Evolutionary conservation across 2,329 filamentous ascomycete species (phyloP).

Genomic region (Aspergillus nomiae): DNA sequence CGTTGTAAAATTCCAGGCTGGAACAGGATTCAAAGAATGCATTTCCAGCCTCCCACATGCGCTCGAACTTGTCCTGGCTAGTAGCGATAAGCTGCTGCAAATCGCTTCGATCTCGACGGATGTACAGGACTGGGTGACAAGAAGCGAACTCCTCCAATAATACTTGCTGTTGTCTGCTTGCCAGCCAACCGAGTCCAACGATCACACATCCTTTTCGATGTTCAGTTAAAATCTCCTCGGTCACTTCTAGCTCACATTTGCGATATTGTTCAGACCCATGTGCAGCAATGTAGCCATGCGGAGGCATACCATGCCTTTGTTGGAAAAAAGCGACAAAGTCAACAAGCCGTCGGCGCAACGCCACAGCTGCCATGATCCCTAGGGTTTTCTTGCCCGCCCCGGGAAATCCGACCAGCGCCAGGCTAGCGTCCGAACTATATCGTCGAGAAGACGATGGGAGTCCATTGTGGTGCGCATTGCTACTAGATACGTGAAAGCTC

Average conservation of each 20-base stretch:
- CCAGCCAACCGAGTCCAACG: neutral
- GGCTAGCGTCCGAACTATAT: conserved; percentile 26
- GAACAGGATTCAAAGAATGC: conserved; percentile 38
- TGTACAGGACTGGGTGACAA: neutral
- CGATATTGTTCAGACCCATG: neutral
- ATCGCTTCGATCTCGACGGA: conserved; percentile 29
- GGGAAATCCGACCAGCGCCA: conserved; percentile 70
- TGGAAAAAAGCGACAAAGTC: neutral
- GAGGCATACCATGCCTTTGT: neutral
- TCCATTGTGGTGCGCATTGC: neutral
- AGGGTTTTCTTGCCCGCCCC: conserved; percentile 73
- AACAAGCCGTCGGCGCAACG: conserved; percentile 56
- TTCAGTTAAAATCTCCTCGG: neutral
- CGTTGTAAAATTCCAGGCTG: conserved; percentile 15
- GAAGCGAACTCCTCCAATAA: neutral
- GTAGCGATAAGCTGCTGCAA: conserved; percentile 24
- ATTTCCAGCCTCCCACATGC: conserved; percentile 19
- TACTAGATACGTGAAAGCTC: neutral
- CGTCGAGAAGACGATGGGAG: neutral
- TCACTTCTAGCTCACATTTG: neutral
- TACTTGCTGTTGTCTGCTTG: neutral
- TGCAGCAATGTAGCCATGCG: neutral
- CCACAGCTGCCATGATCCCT: conserved; percentile 70
- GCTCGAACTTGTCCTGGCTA: conserved; percentile 21
- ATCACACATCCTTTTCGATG: neutral